Conservation (phyloP, 495 filamentous ascomycete species). For the Hypoxylon perforatum region DNA sequence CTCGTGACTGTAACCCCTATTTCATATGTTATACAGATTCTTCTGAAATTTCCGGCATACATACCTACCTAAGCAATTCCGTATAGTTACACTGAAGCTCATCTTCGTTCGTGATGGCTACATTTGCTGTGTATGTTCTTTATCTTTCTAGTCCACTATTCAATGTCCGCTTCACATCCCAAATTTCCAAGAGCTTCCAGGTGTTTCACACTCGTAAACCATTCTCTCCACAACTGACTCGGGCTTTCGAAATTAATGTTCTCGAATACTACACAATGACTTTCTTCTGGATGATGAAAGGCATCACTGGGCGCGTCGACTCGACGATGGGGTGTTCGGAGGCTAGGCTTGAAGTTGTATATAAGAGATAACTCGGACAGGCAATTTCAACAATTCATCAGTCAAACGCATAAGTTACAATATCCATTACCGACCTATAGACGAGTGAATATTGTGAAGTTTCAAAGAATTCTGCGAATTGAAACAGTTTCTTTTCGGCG, state of each 20-base stretch:
- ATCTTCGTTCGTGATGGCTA: too few relatives aligned
- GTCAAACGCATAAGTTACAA: neutral
- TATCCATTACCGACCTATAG: too few relatives aligned
- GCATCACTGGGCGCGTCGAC: constrained; percentile 2
- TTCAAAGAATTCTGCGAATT: too few relatives aligned
- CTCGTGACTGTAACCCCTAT: neutral
- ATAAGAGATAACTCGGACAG: neutral
- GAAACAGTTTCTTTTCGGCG: too few relatives aligned
- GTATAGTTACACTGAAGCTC: neutral
- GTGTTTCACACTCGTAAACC: neutral
- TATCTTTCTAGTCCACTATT: neutral
- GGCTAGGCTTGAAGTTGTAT: neutral
- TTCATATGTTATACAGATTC: neutral
- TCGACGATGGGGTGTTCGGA: neutral
- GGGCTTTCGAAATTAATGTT: neutral
- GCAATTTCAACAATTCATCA: neutral
- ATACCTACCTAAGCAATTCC: too few relatives aligned
- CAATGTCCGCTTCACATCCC: neutral
- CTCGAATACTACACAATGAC: constrained; percentile 7
- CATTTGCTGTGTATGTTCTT: neutral
- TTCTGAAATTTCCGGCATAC: too few relatives aligned
- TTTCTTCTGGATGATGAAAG: constrained; percentile 22
- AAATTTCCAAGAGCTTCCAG: neutral
- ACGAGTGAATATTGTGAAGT: too few relatives aligned
- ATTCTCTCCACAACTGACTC: neutral